A percentile compares a stretch with the other conserved stretches of the same genome.
These are phyloP conservation scores for Cynara cardunculus DNA, from an alignment of 129 eudicot species.

Conservation along the genomic window DNA sequence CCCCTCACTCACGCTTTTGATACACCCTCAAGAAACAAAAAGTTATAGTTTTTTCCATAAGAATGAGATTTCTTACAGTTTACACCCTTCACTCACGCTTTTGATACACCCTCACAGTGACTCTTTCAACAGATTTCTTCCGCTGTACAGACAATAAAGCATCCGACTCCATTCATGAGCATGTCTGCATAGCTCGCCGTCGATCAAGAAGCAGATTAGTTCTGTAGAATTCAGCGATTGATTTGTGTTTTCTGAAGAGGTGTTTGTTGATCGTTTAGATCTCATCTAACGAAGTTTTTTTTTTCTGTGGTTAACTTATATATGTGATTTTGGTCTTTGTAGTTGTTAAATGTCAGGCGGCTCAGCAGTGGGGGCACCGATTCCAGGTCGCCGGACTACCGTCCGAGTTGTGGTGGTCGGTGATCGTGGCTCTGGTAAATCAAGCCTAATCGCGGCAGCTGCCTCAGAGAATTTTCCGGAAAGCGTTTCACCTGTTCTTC, in stretches of 20 bases:
- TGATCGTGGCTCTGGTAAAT: conserved; percentile 89
- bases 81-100: conserved; percentile 11
- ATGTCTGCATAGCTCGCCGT: conserved; percentile 13
- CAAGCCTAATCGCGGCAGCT: conserved; percentile 84
- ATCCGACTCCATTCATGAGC: conserved; percentile 3
- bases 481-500: conserved; percentile 72
- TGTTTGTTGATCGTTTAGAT: conserved; percentile 6
- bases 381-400: conserved; percentile 50
- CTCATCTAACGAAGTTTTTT: neutral
- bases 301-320: neutral
- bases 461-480: conserved; percentile 69
- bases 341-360: conserved; percentile 49
- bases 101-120: conserved; percentile 12
- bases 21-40: conserved; percentile 19
- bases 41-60: no score
- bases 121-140: conserved; percentile 17
- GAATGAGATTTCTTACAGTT: conserved; percentile 3
- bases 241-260: conserved; percentile 18
- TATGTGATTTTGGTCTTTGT: neutral
- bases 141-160: conserved; percentile 1
- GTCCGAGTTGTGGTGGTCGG: conserved; percentile 94
- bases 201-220: conserved; percentile 10
- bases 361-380: conserved; percentile 28
- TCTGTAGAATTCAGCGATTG: conserved; percentile 6
- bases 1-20: conserved; percentile 9